Percentiles rank a stretch among this genome's conserved stretches.
These are phyloP conservation scores for Pulveroboletus sp. DNA, from an alignment of 768 basidiomycete species.

Conservation along the genomic window DNA sequence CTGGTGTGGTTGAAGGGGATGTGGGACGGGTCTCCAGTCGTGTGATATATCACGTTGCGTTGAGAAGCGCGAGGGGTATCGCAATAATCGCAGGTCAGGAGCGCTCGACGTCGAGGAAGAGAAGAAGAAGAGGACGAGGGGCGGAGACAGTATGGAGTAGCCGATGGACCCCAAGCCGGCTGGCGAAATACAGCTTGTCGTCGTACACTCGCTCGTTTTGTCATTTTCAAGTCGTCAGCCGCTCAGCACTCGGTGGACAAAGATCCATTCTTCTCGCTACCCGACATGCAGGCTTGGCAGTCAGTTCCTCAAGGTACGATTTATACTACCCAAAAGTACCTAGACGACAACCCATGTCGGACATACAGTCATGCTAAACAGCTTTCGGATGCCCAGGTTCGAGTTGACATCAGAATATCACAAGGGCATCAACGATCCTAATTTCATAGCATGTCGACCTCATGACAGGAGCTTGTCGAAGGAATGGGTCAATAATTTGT, in stretches of 20 bases:
- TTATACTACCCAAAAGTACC: too few relatives aligned
- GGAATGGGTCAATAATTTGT: neutral
- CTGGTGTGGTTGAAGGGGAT: neutral
- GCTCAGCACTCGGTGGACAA: conserved; percentile 3
- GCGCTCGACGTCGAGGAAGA: conserved; percentile 6
- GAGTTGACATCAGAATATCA: neutral
- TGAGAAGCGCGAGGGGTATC: conserved; percentile 3
- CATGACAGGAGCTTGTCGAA: neutral
- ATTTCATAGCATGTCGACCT: conserved; percentile 6
- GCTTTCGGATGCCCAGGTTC: neutral
- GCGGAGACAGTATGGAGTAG: neutral
- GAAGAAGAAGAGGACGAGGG: neutral
- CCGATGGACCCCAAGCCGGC: conserved; percentile 12
- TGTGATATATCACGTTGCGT: conserved; percentile 9
- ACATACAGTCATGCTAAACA: neutral
- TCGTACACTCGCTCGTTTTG: conserved; percentile 24
- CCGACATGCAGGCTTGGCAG: neutral
- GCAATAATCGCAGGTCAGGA: neutral
- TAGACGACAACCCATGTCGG: neutral
- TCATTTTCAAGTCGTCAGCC: conserved; percentile 29
- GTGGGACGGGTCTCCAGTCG: conserved; percentile 3
- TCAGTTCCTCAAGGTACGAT: neutral
- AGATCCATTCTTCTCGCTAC: neutral
- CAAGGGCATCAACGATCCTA: neutral
- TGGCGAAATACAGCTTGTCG: conserved; percentile 3